Conservation (phyloP, 2,329 filamentous ascomycete genomes). For the Xylariaceae sp. region DNA sequence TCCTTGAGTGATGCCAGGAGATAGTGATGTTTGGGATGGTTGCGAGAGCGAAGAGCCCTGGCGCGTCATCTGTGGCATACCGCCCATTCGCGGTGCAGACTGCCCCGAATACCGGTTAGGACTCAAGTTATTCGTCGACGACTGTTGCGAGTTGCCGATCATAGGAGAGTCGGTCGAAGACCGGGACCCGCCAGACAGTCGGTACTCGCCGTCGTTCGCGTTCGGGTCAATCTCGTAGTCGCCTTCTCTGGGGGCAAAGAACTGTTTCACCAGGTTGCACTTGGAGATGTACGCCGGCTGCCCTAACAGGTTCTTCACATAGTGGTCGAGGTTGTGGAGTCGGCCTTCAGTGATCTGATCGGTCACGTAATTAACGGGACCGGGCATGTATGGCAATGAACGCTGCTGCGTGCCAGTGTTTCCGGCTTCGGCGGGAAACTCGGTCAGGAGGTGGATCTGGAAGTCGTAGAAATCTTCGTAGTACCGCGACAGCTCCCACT, state of each 20-base stretch:
- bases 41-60: slow-evolving; percentile 43
- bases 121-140: slow-evolving; percentile 57
- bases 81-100: slow-evolving; percentile 36
- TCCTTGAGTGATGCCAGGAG: slow-evolving; percentile 38
- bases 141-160: slow-evolving; percentile 55
- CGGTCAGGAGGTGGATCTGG: slow-evolving; percentile 88
- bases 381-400: slow-evolving; percentile 92
- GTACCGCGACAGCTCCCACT: slow-evolving; percentile 89
- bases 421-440: slow-evolving; percentile 87
- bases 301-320: slow-evolving; percentile 82
- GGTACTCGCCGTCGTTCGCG: slow-evolving; percentile 61
- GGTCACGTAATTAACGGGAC: slow-evolving; percentile 95
- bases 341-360: slow-evolving; percentile 92
- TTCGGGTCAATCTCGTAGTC: slow-evolving; percentile 87
- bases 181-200: slow-evolving; percentile 63
- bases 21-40: slow-evolving; percentile 49
- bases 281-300: slow-evolving; percentile 79
- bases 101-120: slow-evolving; percentile 47
- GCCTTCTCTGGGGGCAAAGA: slow-evolving; percentile 83
- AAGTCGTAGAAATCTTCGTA: slow-evolving; percentile 99
- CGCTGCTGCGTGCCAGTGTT: slow-evolving; percentile 73
- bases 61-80: slow-evolving; percentile 33
- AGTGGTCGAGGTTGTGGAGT: slow-evolving; percentile 86
- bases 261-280: slow-evolving; percentile 76
- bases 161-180: slow-evolving; percentile 57